phyloP scores from a whole-genome alignment of 2,329 filamentous ascomycete genomes.

The Rhinocladiella similis region DNA sequence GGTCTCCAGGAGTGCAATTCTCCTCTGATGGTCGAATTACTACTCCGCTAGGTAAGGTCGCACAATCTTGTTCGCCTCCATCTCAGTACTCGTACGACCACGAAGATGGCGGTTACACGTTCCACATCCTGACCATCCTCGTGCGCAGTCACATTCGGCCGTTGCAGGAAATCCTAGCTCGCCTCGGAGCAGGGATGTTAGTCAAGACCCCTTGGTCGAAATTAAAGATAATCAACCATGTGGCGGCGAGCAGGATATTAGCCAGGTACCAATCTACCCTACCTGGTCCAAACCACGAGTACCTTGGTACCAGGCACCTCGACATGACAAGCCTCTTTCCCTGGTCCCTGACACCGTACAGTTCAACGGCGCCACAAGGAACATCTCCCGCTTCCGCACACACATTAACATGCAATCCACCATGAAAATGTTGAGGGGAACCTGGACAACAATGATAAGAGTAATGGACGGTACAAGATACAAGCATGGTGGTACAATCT shows the following conservation, averaged over 20 bases:
- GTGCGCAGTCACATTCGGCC: not conserved
- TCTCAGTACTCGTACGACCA: too few species aligned
- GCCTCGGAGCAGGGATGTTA: slow-evolving; percentile 2
- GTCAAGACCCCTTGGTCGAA: slow-evolving; percentile 4
- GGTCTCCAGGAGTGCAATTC: too few species aligned
- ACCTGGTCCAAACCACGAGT: too few species aligned
- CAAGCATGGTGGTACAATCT: too few species aligned
- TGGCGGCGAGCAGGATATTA: slow-evolving; percentile 8
- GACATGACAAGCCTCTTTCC: not conserved
- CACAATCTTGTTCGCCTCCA: slow-evolving; percentile 2
- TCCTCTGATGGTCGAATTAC: not conserved
- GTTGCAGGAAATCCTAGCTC: slow-evolving; percentile 6
- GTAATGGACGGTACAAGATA: too few species aligned
- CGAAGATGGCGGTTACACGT: slow-evolving; percentile 8
- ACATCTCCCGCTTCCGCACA: not conserved
- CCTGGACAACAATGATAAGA: not conserved
- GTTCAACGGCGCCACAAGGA: not conserved
- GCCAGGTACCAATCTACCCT: not conserved
- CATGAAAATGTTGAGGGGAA: not conserved
- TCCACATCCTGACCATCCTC: slow-evolving; percentile 2
- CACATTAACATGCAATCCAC: not conserved
- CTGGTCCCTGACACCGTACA: not conserved
- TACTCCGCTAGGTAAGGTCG: not conserved
- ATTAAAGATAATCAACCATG: slow-evolving; percentile 14
- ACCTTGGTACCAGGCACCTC: too few species aligned